Evolutionary conservation across 2,329 filamentous ascomycete species (phyloP).

Genomic region (Laburnicola sp.): DNA sequence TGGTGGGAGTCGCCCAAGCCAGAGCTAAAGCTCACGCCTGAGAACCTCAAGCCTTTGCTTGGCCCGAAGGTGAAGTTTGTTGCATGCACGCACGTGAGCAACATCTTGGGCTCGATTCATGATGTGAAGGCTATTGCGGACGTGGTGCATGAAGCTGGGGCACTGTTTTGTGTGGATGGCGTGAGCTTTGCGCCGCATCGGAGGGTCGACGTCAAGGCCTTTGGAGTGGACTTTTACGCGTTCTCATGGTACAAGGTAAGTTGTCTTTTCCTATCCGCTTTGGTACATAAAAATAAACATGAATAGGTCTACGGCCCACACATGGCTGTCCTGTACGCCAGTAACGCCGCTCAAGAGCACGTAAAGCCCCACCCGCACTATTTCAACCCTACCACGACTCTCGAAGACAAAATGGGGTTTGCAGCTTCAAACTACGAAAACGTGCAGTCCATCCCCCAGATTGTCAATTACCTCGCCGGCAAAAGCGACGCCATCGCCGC

Average conservation of each 20-base stretch:
- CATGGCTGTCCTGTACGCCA: constrained; percentile 70
- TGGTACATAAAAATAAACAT: background rate
- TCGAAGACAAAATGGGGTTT: constrained; percentile 69
- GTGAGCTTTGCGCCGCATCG: constrained; percentile 78
- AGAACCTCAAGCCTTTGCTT: constrained; percentile 62
- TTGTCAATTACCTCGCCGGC: constrained; percentile 63
- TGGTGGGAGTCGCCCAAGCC: constrained; percentile 63
- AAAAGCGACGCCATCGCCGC: constrained; percentile 50
- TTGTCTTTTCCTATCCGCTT: background rate
- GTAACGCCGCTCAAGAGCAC: constrained; percentile 57
- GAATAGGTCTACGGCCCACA: constrained; percentile 71
- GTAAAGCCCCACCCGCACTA: constrained; percentile 66
- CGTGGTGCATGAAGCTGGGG: constrained; percentile 55
- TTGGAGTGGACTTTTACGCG: constrained; percentile 75
- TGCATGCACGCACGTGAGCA: constrained; percentile 72
- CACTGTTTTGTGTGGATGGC: constrained; percentile 72
- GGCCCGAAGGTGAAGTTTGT: constrained; percentile 69
- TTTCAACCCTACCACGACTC: constrained; percentile 64
- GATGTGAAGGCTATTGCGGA: constrained; percentile 61
- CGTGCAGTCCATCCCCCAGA: constrained; percentile 62
- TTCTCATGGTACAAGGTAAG: constrained; percentile 77
- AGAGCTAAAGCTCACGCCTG: constrained; percentile 62
- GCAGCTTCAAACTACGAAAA: constrained; percentile 73
- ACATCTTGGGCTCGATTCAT: constrained; percentile 73
- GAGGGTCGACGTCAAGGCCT: constrained; percentile 65